Evolutionary conservation across 495 filamentous ascomycete genomes (phyloP), one percentile per base, ranked within the genome.

Genomic region (Sphaerosporella brunnea): DNA sequence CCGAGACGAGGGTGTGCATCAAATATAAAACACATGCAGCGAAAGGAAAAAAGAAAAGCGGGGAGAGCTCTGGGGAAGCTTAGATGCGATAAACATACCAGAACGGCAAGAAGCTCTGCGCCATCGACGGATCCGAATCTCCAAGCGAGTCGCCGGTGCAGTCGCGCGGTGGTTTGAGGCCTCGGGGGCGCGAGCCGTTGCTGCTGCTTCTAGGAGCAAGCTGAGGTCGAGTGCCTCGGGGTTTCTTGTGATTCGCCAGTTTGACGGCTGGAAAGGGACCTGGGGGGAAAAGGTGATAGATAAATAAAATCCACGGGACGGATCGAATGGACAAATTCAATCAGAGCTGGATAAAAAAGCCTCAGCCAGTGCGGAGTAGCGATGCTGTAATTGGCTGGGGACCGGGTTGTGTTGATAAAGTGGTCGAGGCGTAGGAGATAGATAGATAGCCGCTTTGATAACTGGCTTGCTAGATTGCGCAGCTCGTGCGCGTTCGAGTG

Each of bases 101-200:
- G 43, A 60, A 61, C 9, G 58, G 58, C 30, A 61, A 42, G 53
- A 61, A 61, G 40, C 56, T 59, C 19, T 59, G 61, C 44, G 58
- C 58, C 58, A 61, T 61, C 21, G 50, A 60, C 23, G 46, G 45
- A 48, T 61, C 58, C 7, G 36, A 25, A 34, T 59, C 56, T 16
- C 38, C 41, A 41, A 45, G 45, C 19, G 49, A 49, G 11, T 49
- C 36, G 42, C 45, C 28, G 26, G 53, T 56, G 26, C 48, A 56
- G 32, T 58, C 53, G 23, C 50, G 53, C 26, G 47, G 38, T 40
- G 56, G 52, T 48, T 59, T 59, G 25, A 60, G 49, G 23, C 57
- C 57, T 52, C 51, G 47, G 5, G 55, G 38, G 20, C 51, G 47
- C 23, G 53, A 49, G 21, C 56, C 40, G 45, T 52, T 55, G 53